Evolutionary conservation across 805 yeast species (phyloP), one percentile per base, ranked within the genome.

Genomic region (Saccharomycopsis vini): DNA sequence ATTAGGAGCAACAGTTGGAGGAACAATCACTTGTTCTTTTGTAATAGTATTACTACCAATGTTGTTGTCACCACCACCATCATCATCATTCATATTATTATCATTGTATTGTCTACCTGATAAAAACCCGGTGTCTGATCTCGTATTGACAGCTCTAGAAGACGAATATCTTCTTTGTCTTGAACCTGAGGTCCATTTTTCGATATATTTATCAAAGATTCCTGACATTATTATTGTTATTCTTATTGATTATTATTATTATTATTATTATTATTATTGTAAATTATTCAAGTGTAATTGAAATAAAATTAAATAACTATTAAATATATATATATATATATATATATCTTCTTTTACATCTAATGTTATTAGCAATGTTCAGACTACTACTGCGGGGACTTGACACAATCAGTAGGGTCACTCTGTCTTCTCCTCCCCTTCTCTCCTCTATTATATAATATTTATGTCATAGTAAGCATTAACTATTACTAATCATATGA

Each of bases 201-300:
- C 38, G 29, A 46, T 29, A 31, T 42, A 46, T 26, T 36, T 46
- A 39, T 46, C 50, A 36, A 46, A 46, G 29, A 46, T 42, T 42
- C 50, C 50, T 5, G 46, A 42, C 50, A 46, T 46, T 9, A n/a
- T 30, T 9, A 9, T 9, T n/a, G 5, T 15, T 6, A 15, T 30
- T 5, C 7, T 30, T 30, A 30, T 30, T 30, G 33, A 30, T 10
- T 9, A 30, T 30, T 30, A 26, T 26, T 26, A 26, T 26, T 7
- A 12, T 26, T 26, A 12, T n/a, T n/a, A n/a, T n/a, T n/a, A n/a
- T n/a, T n/a, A n/a, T n/a, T n/a, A n/a, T n/a, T n/a, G n/a, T n/a
- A n/a, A n/a, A n/a, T n/a, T n/a, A n/a, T n/a, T n/a, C n/a, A n/a
- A n/a, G n/a, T n/a, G n/a, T n/a, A n/a, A n/a, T n/a, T n/a, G n/a